Evolutionary conservation across 805 yeast genomes (phyloP).

Genomic region (Kluyveromyces wickerhamii): DNA sequence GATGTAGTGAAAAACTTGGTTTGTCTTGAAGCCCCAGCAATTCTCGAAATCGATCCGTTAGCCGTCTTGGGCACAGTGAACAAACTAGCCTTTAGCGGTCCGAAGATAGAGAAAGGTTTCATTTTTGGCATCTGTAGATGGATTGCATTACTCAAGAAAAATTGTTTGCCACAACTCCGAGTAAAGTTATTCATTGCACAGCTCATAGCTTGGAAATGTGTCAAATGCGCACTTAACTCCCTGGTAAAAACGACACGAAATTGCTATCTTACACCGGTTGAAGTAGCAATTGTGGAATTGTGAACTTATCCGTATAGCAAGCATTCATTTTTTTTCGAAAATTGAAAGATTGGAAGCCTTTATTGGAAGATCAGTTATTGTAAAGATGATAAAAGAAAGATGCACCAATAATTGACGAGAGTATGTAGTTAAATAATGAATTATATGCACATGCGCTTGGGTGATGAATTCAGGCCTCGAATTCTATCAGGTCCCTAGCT

Average conservation of each 20-base stretch:
- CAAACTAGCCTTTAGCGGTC: slow-evolving; percentile 12
- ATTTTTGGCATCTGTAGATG: slow-evolving; percentile 8
- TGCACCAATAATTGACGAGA: no score
- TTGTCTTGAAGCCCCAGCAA: slow-evolving; percentile 2
- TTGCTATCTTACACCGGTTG: no score
- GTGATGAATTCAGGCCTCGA: slow-evolving; percentile 24
- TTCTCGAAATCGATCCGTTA: slow-evolving; percentile 4
- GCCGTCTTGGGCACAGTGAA: slow-evolving; percentile 3
- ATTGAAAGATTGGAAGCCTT: no score
- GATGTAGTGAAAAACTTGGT: slow-evolving; percentile 10
- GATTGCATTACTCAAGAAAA: slow-evolving; percentile 16
- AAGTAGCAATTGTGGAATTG: no score
- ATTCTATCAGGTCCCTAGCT: slow-evolving; percentile 24
- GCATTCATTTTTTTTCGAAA: no score
- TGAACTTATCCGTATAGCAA: no score
- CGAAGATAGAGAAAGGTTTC: slow-evolving; percentile 1
- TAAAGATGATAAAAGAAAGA: no score
- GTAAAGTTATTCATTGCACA: slow-evolving; percentile 4
- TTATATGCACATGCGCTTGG: no score
- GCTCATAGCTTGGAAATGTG: not conserved
- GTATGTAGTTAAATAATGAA: no score
- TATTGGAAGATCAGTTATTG: no score
- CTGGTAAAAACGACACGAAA: no score
- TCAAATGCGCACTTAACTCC: no score
- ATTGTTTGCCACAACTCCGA: slow-evolving; percentile 10